Evolutionary conservation across 2,329 filamentous ascomycete species (phyloP).

Genomic region (Hymenoscyphus occultus): DNA sequence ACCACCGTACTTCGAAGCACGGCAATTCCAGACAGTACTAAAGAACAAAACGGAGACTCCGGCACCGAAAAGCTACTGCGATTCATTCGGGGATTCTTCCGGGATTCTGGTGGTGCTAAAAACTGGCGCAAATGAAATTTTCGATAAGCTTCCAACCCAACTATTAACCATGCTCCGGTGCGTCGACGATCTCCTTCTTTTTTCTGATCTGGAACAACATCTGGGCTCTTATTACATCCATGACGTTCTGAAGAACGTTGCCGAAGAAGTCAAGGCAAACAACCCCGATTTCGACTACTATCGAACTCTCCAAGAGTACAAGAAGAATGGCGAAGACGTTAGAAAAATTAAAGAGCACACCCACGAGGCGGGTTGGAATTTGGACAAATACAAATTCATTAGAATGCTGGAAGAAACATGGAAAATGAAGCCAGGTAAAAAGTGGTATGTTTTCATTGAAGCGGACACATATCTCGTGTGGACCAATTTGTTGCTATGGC

Average conservation of each 20-base stretch:
- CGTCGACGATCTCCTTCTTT: constrained; percentile 43
- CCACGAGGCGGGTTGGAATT: constrained; percentile 44
- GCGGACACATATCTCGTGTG: constrained; percentile 56
- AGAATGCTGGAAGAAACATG: constrained; percentile 56
- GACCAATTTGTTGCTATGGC: constrained; percentile 49
- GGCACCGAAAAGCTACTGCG: neutral
- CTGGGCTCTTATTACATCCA: constrained; percentile 44
- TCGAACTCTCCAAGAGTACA: constrained; percentile 42
- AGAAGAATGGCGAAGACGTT: constrained; percentile 45
- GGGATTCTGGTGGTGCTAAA: constrained; percentile 42
- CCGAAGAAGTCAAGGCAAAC: constrained; percentile 40
- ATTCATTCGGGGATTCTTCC: neutral
- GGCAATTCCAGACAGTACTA: neutral
- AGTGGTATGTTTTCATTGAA: constrained; percentile 59
- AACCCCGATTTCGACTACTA: constrained; percentile 46
- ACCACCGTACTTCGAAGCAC: neutral
- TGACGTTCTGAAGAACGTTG: constrained; percentile 46
- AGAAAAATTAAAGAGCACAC: constrained; percentile 37
- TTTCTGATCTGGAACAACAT: constrained; percentile 52
- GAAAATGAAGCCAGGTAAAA: constrained; percentile 45
- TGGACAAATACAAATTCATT: constrained; percentile 61
- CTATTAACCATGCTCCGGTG: constrained; percentile 51
- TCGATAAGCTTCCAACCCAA: constrained; percentile 50
- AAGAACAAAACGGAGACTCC: neutral
- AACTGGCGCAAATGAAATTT: constrained; percentile 54